Conservation (phyloP, 306 rosid species). For the Glycine tomentella region DNA sequence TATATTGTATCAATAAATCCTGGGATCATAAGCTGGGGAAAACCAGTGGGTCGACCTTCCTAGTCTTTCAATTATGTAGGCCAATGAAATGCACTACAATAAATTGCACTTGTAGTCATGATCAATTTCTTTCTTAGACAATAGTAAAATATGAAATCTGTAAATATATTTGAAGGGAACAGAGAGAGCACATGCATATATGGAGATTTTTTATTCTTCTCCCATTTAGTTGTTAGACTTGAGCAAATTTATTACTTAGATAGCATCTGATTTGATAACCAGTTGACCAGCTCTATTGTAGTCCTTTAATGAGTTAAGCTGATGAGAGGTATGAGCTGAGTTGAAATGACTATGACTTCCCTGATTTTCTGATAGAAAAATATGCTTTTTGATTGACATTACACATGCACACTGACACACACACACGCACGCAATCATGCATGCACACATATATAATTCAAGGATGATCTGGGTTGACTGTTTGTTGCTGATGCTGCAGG, state of each 20-base stretch:
- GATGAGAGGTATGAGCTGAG: slow-evolving; percentile 3
- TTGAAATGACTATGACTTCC: slow-evolving; percentile 22
- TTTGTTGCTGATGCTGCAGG: slow-evolving; percentile 59
- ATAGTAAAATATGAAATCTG: not conserved
- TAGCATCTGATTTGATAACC: slow-evolving; percentile 10
- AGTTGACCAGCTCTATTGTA: not conserved
- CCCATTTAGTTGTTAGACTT: slow-evolving; percentile 30
- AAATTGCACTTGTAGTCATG: slow-evolving; percentile 6
- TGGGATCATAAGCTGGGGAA: slow-evolving; percentile 12
- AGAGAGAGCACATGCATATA: not conserved
- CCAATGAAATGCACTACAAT: slow-evolving; percentile 5
- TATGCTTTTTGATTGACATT: slow-evolving; percentile 12
- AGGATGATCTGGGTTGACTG: slow-evolving; percentile 30
- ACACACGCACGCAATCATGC: too few relatives aligned
- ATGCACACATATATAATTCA: not conserved
- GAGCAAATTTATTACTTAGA: slow-evolving; percentile 22
- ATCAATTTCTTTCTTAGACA: not conserved
- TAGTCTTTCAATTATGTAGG: slow-evolving; percentile 26
- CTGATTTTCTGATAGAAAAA: slow-evolving; percentile 33
- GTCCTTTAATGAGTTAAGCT: slow-evolving; percentile 20
- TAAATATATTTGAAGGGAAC: slow-evolving; percentile 21
- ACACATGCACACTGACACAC: too few relatives aligned
- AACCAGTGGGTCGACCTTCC: not conserved
- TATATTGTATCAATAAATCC: not conserved
- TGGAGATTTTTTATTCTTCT: not conserved